Evolutionary conservation across 371 early-diverging fungal genomes (phyloP).

Genomic region (Actinomortierella ambigua): DNA sequence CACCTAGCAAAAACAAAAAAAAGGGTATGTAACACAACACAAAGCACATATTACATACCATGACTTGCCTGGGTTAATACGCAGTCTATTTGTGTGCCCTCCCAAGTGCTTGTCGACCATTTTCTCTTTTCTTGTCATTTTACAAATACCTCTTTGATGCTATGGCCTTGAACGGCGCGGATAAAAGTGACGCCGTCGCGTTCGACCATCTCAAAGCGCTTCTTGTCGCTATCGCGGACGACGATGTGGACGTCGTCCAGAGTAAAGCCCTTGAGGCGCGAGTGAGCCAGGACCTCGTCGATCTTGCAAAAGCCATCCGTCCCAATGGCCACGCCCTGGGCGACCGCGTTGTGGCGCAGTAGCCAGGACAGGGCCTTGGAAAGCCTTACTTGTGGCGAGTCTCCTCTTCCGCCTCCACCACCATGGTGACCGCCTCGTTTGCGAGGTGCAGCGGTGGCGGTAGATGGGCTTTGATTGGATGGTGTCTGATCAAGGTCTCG

Average conservation of each 20-base stretch:
- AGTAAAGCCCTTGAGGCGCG: constrained; percentile 60
- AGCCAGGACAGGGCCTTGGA: constrained; percentile 82
- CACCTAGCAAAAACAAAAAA: constrained; percentile 20
- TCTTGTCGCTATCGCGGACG: constrained; percentile 79
- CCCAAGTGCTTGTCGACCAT: too few species aligned
- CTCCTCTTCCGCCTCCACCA: constrained; percentile 13
- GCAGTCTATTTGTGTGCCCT: neutral
- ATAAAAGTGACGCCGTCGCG: constrained; percentile 52
- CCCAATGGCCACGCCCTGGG: constrained; percentile 74
- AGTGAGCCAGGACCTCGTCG: constrained; percentile 60
- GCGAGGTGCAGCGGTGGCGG: constrained; percentile 2
- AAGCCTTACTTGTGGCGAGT: constrained; percentile 49
- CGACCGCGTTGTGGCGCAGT: constrained; percentile 83
- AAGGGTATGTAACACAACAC: constrained; percentile 11
- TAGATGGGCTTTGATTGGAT: too few species aligned
- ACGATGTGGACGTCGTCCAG: constrained; percentile 60
- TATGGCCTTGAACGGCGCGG: constrained; percentile 90
- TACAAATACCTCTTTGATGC: constrained; percentile 53
- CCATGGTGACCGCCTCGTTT: constrained; percentile 6
- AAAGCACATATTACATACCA: neutral
- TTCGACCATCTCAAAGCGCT: constrained; percentile 68
- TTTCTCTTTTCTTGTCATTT: too few species aligned
- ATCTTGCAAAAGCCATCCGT: constrained; percentile 77
- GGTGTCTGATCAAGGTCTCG: too few species aligned
- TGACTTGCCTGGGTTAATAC: neutral